A percentile compares a stretch with the other conserved stretches of the same genome.
Evolutionary conservation across 306 rosid genomes (phyloP).

Genomic region (Lablab purpureus): DNA sequence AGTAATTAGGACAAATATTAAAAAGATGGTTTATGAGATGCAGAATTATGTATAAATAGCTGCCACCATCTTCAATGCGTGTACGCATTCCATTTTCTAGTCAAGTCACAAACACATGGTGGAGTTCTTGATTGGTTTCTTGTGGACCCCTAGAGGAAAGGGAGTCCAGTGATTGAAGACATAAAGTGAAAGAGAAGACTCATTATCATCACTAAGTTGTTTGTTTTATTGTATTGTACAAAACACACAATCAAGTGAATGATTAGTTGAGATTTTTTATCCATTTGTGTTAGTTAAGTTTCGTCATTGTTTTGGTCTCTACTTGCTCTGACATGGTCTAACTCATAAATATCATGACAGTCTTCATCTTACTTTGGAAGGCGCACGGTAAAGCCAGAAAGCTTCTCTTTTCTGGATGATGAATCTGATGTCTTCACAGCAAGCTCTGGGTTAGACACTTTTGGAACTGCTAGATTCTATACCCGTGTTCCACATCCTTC

Average conservation of each 20-base stretch:
- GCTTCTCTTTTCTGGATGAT: constrained; percentile 63
- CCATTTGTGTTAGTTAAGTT: constrained; percentile 17
- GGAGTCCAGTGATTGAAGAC: constrained; percentile 10
- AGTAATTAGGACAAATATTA: neutral
- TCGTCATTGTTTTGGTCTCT: constrained; percentile 34
- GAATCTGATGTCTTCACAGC: constrained; percentile 63
- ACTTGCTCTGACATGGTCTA: constrained; percentile 11
- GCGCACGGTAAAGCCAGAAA: constrained; percentile 62
- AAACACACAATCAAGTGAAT: constrained; percentile 1
- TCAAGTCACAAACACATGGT: constrained; percentile 30
- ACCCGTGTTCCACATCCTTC: constrained; percentile 71
- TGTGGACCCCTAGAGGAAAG: constrained; percentile 37
- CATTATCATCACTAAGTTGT: neutral
- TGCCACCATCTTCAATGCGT: constrained; percentile 30
- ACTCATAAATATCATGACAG: constrained; percentile 57
- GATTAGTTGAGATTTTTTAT: constrained; percentile 9
- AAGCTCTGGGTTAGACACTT: constrained; percentile 58
- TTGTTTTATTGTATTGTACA: constrained; percentile 11
- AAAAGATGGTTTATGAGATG: neutral
- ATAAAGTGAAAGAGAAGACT: constrained; percentile 26
- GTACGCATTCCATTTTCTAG: constrained; percentile 45
- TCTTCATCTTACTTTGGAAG: constrained; percentile 73
- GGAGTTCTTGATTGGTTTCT: constrained; percentile 5
- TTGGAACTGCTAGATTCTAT: constrained; percentile 61
- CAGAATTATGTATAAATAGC: neutral